Conservation (phyloP, 495 filamentous ascomycete genomes). For the Parmelia sp. region DNA sequence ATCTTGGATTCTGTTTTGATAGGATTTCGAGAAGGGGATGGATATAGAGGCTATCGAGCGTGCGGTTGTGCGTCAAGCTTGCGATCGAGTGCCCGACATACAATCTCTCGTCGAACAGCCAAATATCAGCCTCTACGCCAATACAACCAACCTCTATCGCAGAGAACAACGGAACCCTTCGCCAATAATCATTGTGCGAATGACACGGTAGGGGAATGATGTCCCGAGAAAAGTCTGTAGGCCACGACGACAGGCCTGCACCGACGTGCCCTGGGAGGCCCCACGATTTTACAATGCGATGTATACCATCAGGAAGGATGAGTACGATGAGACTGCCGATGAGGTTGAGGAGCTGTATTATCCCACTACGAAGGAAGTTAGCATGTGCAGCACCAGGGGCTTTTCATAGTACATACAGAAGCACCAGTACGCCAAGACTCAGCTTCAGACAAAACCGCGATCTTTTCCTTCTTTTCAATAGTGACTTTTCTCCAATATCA, state of each 20-base stretch:
- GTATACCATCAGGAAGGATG: constrained; percentile 53
- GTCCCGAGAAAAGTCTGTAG: constrained; percentile 68
- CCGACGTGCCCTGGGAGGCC: constrained; percentile 44
- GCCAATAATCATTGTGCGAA: constrained; percentile 91
- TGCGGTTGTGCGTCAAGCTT: constrained; percentile 44
- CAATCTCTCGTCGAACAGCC: constrained; percentile 65
- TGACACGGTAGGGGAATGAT: constrained; percentile 64
- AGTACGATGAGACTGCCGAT: constrained; percentile 44
- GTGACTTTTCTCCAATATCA: background rate
- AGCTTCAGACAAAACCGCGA: constrained; percentile 17
- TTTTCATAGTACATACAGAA: constrained; percentile 16
- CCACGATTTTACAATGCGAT: constrained; percentile 48
- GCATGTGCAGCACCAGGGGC: background rate
- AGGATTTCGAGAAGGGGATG: constrained; percentile 50
- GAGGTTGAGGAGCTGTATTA: constrained; percentile 47
- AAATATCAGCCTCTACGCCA: constrained; percentile 81
- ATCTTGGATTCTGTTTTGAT: constrained; percentile 39
- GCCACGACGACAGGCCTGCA: constrained; percentile 53
- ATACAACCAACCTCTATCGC: constrained; percentile 62
- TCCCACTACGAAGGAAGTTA: constrained; percentile 32
- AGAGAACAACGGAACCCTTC: constrained; percentile 62
- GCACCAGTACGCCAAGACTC: constrained; percentile 15
- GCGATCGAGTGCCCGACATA: constrained; percentile 54
- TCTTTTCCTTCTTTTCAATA: background rate
- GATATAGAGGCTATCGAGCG: constrained; percentile 51